Evolutionary conservation across 345 rosid genomes (phyloP), one percentile per base, ranked within the genome.

Genomic region (Arabis hirsuta): DNA sequence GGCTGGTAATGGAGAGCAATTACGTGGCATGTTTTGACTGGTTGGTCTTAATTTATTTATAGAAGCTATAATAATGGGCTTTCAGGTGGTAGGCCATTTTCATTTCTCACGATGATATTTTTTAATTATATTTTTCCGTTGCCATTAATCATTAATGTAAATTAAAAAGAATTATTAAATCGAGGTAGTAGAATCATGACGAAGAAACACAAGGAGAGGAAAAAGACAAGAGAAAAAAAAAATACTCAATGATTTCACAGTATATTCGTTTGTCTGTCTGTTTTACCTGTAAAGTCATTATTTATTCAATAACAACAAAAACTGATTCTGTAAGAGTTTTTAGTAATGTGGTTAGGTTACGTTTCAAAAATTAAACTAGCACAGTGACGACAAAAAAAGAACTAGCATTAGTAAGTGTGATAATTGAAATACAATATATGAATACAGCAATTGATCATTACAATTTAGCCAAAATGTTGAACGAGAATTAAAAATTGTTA

Each of bases 81-180:
- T 59, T 54, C 74, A 54, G 74, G 65, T 61, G 74, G 70, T 68
- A 61, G 64, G 74, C 73, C 78, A 60, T 60, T 53, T 67, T 47
- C 62, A n/a, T 31, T 26, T 24, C 52, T 65, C 44, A 47, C 44
- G 6, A 50, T 50, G 3, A 19, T 2, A 9, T 1, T 27, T 71
- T 9, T 24, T 39, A 2, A 6, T 9, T 69, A 10, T 0, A 42
- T 13, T 14, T 34, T 13, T 47, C 26, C 19, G 20, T 71, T 56
- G 22, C 41, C 32, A 64, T 56, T 73, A 38, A 73, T 64, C 6
- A 65, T 73, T 48, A 36, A 36, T 71, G 56, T 53, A 3, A 20
- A 55, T 54, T 54, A 72, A 62, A 29, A 42, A 22, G 39, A 6
- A 19, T 52, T 71, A 71, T 60, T 60, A 27, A 61, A 61, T 53